Percentiles rank a stretch among this genome's conserved stretches.
phyloP scores from a whole-genome alignment of 1,284 basidiomycete species.

The Cronartium quercuum region DNA sequence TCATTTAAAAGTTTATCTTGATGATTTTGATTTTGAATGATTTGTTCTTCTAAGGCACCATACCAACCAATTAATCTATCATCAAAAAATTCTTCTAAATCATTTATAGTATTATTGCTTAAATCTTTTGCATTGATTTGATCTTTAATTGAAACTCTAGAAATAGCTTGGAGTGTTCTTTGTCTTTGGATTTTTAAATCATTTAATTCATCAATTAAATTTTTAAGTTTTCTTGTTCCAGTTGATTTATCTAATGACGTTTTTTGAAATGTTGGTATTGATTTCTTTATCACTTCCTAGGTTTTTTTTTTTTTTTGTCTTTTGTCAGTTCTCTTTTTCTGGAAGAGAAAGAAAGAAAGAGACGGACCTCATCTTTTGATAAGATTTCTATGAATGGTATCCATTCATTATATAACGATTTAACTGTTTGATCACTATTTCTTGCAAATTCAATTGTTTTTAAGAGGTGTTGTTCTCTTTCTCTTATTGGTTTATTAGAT shows the following conservation, averaged over 20 bases:
- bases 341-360: background rate
- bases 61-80: constrained; percentile 5
- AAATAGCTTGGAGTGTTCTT: background rate
- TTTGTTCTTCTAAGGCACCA: background rate
- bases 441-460: constrained; percentile 66
- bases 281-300: constrained; percentile 18
- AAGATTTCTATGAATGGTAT: constrained; percentile 65
- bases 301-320: background rate
- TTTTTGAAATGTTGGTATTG: constrained; percentile 1
- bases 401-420: constrained; percentile 81
- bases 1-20: constrained; percentile 5
- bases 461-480: constrained; percentile 66
- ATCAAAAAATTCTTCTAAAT: constrained; percentile 20
- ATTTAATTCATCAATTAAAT: constrained; percentile 30
- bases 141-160: constrained; percentile 1
- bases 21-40: background rate
- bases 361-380: constrained; percentile 39
- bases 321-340: background rate
- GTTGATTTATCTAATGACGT: background rate
- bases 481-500: constrained; percentile 67
- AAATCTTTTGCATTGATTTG: background rate
- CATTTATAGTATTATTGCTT: background rate
- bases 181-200: constrained; percentile 11
- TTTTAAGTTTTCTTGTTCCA: constrained; percentile 5
- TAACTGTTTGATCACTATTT: constrained; percentile 67